These are phyloP conservation scores for Haplosporangium gracile DNA, from an alignment of 192 early-diverging fungal species.

Conservation along the genomic window DNA sequence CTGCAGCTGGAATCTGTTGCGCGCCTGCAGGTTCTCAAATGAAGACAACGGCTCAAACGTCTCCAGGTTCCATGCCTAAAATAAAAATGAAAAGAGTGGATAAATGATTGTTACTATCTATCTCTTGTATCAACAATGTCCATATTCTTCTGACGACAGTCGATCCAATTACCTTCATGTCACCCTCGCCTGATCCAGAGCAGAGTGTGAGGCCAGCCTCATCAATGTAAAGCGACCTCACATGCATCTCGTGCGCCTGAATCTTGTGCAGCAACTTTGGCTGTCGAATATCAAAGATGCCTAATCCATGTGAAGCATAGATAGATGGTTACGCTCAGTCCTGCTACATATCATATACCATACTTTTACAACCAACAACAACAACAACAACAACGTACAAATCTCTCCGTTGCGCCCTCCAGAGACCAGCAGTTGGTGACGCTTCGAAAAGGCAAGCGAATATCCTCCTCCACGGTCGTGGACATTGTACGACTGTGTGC, in stretches of 20 bases:
- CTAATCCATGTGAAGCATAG: conserved; percentile 42
- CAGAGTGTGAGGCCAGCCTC: conserved; percentile 67
- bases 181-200: conserved; percentile 78
- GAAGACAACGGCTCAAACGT: conserved; percentile 61
- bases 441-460: conserved; percentile 71
- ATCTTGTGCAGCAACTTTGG: conserved; percentile 75
- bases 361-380: too few relatives aligned
- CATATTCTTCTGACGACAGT: background rate
- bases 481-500: conserved; percentile 50
- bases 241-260: conserved; percentile 74
- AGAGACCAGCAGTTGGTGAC: conserved; percentile 74
- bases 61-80: conserved; percentile 65
- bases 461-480: conserved; percentile 69
- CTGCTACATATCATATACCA: background rate
- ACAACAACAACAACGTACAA: too few relatives aligned
- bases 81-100: background rate
- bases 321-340: conserved; percentile 1
- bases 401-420: conserved; percentile 85
- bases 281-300: conserved; percentile 79
- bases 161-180: conserved; percentile 66
- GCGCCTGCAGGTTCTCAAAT: conserved; percentile 58
- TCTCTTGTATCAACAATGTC: background rate
- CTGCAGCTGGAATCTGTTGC: conserved; percentile 63
- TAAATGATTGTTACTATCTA: too few relatives aligned
- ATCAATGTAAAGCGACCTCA: conserved; percentile 76